Evolutionary conservation across 1,139 yeast genomes (phyloP).

Genomic region (Wickerhamiella pararugosa): DNA sequence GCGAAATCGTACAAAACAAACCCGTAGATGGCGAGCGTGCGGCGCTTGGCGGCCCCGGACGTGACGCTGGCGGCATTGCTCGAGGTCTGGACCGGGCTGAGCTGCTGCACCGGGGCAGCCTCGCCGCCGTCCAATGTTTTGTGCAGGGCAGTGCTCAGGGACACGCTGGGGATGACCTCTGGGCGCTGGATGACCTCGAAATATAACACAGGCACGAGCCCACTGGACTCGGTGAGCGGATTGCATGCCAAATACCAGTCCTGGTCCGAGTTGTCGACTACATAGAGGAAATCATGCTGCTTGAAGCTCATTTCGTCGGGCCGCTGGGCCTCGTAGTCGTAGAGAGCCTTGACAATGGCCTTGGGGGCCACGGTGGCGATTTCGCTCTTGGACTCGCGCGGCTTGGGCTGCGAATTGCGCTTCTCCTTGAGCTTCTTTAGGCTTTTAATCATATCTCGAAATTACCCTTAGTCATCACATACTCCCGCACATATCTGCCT

Average conservation of each 20-base stretch:
- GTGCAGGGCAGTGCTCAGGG: constrained; percentile 17
- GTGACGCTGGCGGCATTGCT: not conserved
- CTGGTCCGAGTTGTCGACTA: constrained; percentile 44
- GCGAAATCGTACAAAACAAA: constrained; percentile 64
- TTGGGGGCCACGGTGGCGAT: constrained; percentile 37
- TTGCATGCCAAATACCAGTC: constrained; percentile 87
- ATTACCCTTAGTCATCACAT: no score
- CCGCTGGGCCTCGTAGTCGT: constrained; percentile 64
- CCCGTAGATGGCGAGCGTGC: constrained; percentile 39
- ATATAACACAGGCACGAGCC: constrained; percentile 76
- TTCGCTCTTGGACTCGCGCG: constrained; percentile 12
- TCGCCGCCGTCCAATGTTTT: constrained; percentile 4
- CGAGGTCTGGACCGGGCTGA: constrained; percentile 2
- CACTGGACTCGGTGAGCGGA: constrained; percentile 61
- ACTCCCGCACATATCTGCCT: no score
- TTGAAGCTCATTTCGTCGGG: constrained; percentile 66
- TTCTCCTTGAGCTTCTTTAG: constrained; percentile 15
- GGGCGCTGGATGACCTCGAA: constrained; percentile 64
- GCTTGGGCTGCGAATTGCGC: constrained; percentile 18
- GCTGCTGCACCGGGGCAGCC: not conserved
- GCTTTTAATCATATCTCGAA: constrained; percentile 2
- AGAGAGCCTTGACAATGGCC: constrained; percentile 71
- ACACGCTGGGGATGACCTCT: constrained; percentile 30
- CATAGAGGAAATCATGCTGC: constrained; percentile 83
- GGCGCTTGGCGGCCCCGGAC: not conserved